Evolutionary conservation across 129 eudicot species (phyloP), one percentile per base, ranked within the genome.

Genomic region (Sambucus nigra): DNA sequence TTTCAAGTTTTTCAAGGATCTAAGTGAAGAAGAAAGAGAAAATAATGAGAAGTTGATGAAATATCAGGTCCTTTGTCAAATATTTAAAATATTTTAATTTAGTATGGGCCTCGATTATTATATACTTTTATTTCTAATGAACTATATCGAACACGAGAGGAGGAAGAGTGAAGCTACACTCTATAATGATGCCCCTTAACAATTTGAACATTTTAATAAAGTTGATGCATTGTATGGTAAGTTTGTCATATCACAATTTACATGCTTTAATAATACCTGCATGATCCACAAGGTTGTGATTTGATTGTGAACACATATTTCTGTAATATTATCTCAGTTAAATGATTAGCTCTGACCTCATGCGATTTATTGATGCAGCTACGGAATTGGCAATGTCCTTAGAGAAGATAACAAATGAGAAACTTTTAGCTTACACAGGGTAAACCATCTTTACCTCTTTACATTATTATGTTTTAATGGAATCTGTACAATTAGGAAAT

Each of bases 221-320:
- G 99, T 95, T 13, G 99, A 82, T 46, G 99, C 99, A 41, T 52
- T 91, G 41, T 74, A 86, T 79, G 99, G 99, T 91, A 68, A 47
- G 64, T 28, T 24, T 5, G 1, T 2, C n/a, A 12, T 18, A 40
- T 10, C n/a, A n/a, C n/a, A n/a, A n/a, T n/a, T n/a, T n/a, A n/a
- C n/a, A n/a, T n/a, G n/a, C n/a, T n/a, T n/a, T n/a, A n/a, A n/a
- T n/a, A n/a, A n/a, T n/a, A n/a, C n/a, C n/a, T n/a, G n/a, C n/a
- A 31, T 18, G 35, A 35, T 33, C 38, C 28, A 12, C 5, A 5
- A 8, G 2, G 51, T 23, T 25, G n/a, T 57, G 14, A 6, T 57
- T 41, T 23, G 23, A 19, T 0, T 21, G 4, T 35, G 1, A 7
- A 2, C 7, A 35, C 56, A 7, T 29, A 9, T 6, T 3, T 4